Conservation (phyloP, 1,284 basidiomycete genomes). For the Pseudozyma hubeiensis region DNA sequence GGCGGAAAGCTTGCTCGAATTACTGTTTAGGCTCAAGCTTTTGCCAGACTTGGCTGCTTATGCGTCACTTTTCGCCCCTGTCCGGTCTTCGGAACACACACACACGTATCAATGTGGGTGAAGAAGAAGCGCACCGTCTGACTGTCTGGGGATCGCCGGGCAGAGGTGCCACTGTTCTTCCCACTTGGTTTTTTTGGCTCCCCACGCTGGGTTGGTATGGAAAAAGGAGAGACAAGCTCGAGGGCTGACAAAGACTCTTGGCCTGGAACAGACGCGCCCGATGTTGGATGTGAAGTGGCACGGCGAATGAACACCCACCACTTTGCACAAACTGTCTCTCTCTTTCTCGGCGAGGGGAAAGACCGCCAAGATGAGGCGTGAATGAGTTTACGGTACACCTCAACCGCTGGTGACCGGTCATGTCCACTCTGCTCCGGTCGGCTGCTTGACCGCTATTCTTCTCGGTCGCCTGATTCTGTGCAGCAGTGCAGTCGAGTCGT, state of each 20-base stretch:
- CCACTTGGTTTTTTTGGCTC: not conserved
- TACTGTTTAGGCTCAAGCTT: conserved; percentile 19
- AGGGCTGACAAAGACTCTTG: conserved; percentile 10
- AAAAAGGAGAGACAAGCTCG: conserved; percentile 1
- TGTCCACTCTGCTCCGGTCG: conserved; percentile 16
- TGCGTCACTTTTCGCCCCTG: conserved; percentile 18
- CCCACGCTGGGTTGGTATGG: not conserved
- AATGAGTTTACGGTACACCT: conserved; percentile 6
- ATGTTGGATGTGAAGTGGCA: conserved; percentile 2
- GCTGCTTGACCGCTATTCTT: not conserved
- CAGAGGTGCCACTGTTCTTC: not conserved
- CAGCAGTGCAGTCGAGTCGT: not conserved
- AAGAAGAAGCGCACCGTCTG: no score
- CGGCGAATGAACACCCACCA: conserved; percentile 14
- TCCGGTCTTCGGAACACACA: conserved; percentile 2
- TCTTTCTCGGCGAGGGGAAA: conserved; percentile 2
- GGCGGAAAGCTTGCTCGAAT: conserved; percentile 13
- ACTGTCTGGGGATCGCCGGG: conserved; percentile 2
- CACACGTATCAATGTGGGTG: not conserved
- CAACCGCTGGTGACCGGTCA: conserved; percentile 20
- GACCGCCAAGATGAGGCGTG: not conserved
- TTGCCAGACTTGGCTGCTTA: conserved; percentile 7
- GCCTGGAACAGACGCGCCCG: not conserved
- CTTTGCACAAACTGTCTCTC: not conserved
- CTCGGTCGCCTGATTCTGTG: not conserved